Conservation (phyloP, 495 filamentous ascomycete species). For the Letharia lupina region DNA sequence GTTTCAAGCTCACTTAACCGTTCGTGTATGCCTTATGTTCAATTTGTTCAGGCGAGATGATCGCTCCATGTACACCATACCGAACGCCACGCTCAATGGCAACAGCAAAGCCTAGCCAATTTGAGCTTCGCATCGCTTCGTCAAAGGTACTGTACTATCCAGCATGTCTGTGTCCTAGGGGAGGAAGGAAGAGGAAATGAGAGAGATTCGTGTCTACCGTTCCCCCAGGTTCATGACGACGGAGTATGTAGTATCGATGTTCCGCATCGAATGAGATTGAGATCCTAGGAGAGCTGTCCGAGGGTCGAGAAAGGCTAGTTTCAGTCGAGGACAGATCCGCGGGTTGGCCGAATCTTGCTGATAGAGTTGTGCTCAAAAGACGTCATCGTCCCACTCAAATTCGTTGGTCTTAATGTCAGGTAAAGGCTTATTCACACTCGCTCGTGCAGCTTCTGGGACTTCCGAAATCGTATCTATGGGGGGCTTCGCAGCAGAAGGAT, state of each 20-base stretch:
- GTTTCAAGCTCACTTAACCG: neutral
- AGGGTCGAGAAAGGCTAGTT: too few relatives aligned
- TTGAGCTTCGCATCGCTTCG: neutral
- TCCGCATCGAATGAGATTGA: too few relatives aligned
- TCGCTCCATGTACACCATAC: neutral
- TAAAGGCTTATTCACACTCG: conserved; percentile 27
- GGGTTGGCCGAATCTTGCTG: neutral
- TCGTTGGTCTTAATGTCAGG: conserved; percentile 25
- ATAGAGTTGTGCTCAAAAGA: conserved; percentile 29
- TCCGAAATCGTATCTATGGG: neutral
- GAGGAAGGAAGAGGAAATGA: neutral
- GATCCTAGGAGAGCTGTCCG: neutral
- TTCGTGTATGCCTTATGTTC: neutral
- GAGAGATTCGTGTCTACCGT: neutral
- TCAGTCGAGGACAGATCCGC: too few relatives aligned
- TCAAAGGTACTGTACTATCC: neutral
- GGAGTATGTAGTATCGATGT: neutral
- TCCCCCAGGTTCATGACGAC: neutral
- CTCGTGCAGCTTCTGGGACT: conserved; percentile 4
- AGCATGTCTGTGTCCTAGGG: neutral
- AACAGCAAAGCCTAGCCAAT: neutral
- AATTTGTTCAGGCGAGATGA: neutral
- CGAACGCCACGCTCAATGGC: neutral
- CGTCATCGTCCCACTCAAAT: conserved; percentile 42
- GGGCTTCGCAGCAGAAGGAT: neutral